Evolutionary conservation across 1,284 basidiomycete species (phyloP).

Genomic region (Malassezia equina): DNA sequence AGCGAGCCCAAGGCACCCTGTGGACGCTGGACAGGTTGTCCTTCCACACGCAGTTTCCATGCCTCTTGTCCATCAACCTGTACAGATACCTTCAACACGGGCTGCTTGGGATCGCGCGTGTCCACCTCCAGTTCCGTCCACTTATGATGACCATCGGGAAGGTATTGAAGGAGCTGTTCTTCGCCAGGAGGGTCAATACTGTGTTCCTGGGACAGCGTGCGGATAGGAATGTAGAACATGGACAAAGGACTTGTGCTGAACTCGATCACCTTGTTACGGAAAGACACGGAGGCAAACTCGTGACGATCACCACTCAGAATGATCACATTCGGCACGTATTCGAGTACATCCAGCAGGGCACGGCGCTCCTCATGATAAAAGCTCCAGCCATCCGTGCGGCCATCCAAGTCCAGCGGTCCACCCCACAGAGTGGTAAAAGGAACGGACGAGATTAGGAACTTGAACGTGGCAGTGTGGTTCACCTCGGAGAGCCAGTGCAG

Average conservation of each 20-base stretch:
- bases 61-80: slow-evolving; percentile 59
- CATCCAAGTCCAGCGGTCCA: slow-evolving; percentile 53
- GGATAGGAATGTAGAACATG: slow-evolving; percentile 50
- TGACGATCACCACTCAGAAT: slow-evolving; percentile 59
- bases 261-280: slow-evolving; percentile 52
- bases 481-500: slow-evolving; percentile 59
- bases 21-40: slow-evolving; percentile 36
- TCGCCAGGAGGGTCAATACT: slow-evolving; percentile 52
- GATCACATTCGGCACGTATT: slow-evolving; percentile 62
- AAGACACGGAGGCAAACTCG: slow-evolving; percentile 59
- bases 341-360: slow-evolving; percentile 35
- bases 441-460: slow-evolving; percentile 67
- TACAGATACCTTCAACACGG: slow-evolving; percentile 52
- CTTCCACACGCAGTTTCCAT: slow-evolving; percentile 53
- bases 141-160: slow-evolving; percentile 49
- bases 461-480: slow-evolving; percentile 67
- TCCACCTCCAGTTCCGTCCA: slow-evolving; percentile 64
- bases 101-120: slow-evolving; percentile 56
- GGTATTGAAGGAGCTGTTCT: slow-evolving; percentile 59
- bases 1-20: slow-evolving; percentile 34
- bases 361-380: slow-evolving; percentile 59
- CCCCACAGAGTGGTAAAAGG: slow-evolving; percentile 70
- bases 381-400: slow-evolving; percentile 60
- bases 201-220: slow-evolving; percentile 49
- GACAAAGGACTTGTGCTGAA: slow-evolving; percentile 59